Conservation (phyloP, 495 filamentous ascomycete genomes). For the Podospora didyma region DNA sequence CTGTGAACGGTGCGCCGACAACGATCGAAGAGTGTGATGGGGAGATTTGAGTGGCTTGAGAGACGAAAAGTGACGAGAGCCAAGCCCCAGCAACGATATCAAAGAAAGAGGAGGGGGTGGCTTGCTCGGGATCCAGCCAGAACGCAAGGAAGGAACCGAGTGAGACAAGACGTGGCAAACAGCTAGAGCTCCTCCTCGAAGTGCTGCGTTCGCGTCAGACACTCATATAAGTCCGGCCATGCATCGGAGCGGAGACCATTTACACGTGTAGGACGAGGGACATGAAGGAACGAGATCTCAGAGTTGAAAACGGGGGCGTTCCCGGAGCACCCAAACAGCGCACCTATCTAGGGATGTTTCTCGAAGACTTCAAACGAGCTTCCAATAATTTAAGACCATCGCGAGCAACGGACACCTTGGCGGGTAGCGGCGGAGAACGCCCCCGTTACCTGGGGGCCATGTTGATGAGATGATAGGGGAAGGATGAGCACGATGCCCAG, state of each 20-base stretch:
- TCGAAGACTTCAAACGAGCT: neutral
- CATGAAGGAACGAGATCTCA: too few species aligned
- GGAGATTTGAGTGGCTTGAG: neutral
- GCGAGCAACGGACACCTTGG: neutral
- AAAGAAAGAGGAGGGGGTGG: neutral
- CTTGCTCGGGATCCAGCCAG: neutral
- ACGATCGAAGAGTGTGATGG: too few species aligned
- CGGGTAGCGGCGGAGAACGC: neutral
- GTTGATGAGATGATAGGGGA: neutral
- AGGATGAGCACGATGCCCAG: neutral
- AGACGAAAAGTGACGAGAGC: neutral
- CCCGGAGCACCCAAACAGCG: too few species aligned
- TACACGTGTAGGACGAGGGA: neutral
- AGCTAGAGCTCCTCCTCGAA: neutral
- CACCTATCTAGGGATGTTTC: too few species aligned
- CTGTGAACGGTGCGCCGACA: too few species aligned
- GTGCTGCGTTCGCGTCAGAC: neutral
- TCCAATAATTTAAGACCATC: neutral
- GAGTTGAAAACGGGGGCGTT: too few species aligned
- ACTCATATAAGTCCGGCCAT: neutral
- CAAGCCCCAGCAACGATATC: neutral
- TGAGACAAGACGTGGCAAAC: neutral
- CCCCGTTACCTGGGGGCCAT: neutral
- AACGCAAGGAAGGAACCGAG: neutral
- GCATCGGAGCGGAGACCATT: neutral